Base-by-base conservation (phyloP, 2,329 filamentous ascomycete genomes). In the Cladobotryum protrusum region DNA sequence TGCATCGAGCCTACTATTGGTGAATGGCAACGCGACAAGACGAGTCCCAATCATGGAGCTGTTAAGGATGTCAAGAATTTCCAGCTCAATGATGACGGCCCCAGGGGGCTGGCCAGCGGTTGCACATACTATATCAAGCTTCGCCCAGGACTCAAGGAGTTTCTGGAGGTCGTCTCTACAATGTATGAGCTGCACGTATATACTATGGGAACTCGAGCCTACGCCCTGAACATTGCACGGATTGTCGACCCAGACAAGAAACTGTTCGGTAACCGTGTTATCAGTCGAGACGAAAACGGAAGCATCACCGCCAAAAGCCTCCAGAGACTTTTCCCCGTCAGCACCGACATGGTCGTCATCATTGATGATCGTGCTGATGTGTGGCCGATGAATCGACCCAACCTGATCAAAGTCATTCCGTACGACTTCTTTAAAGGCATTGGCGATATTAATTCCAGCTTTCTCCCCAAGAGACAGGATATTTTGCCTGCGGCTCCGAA, bases 381-480 rank as follows among this genome's bases (percentile, higher is more conserved):
- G 7, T 99, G 93, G 93, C 82, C 82, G 2, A 82, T 85, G 58
- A 97, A 96, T 77, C 86, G 87, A 59, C 81, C 87, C 5, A 96
- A 99, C 61, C 78, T 99, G 34, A 89, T 99, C 71, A 96, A 95
- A 65, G 93, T 99, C 33, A 84, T 85, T 1, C 89, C 92, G 0
- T 99, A 96, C 66, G 92, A 97, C 66, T 99, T 99, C 70, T 99
- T 97, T 72, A 89, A 95, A 50, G 93, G 93, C 14, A 96, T 96
- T 55, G 93, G 93, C 54, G 93, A 99, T 67, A 99, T 99, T 74
- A 99, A 99, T 72, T 95, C 92, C 12, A 96, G 89, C 64, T 99
- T 97, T 64, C 69, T 99, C 47, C 93, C 93, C 0, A 95, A 95
- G 67, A 83, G 78, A 52, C 69, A 79, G 58, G 76, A 84, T 60